Conservation (phyloP, 2,329 filamentous ascomycete species). For the Pseudopithomyces chartarum region DNA sequence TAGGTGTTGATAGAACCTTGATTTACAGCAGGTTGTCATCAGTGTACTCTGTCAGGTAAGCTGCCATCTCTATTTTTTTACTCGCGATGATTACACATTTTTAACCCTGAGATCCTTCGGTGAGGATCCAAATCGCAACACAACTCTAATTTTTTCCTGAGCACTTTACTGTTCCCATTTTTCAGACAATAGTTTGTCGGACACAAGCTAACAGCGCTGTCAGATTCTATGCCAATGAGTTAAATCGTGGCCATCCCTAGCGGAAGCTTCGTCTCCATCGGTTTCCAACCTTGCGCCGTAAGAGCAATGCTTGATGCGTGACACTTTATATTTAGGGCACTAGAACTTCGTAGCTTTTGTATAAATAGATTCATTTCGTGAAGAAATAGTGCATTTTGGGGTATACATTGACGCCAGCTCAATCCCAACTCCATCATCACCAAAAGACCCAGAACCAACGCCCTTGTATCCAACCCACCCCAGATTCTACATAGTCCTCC, state of each 20-base stretch:
- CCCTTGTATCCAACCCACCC: background rate
- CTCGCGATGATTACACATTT: slow-evolving; percentile 66
- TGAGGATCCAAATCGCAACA: slow-evolving; percentile 68
- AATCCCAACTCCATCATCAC: background rate
- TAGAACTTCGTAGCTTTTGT: no score
- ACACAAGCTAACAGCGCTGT: background rate
- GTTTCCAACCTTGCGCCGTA: no score
- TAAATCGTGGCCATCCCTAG: background rate
- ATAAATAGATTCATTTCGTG: background rate
- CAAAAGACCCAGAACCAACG: background rate
- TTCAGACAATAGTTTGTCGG: background rate
- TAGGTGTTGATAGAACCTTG: background rate
- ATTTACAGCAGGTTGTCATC: background rate
- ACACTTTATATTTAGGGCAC: no score
- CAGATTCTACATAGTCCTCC: slow-evolving; percentile 72
- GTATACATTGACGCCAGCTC: background rate
- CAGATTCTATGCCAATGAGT: background rate
- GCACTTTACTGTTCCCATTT: slow-evolving; percentile 16
- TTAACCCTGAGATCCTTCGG: slow-evolving; percentile 65
- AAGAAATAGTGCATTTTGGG: background rate
- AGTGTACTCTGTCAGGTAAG: slow-evolving; percentile 36
- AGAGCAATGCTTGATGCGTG: no score
- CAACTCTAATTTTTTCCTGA: slow-evolving; percentile 69
- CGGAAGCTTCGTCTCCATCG: no score
- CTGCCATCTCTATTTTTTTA: slow-evolving; percentile 13